Base-by-base conservation (phyloP, 1,284 basidiomycete genomes). In the Pyrrhoderma noxium region DNA sequence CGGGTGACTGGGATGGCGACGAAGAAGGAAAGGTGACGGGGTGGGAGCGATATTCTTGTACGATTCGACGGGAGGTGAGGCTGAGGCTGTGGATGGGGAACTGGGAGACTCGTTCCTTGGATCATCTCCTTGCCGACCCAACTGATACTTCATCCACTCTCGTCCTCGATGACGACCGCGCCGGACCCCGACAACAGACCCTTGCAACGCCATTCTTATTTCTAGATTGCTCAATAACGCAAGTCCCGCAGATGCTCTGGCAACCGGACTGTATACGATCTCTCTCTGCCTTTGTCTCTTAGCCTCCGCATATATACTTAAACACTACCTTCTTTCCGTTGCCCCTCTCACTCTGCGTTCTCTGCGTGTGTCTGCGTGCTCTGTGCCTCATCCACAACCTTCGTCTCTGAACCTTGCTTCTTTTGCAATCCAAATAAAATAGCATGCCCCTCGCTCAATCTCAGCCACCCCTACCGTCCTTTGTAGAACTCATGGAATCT, bases 401-500 rank as follows among this genome's bases (percentile, higher is more conserved):
- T 40, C 14, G 16, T 40, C n/a, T 16, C 38, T 14, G n/a, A 22
- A 4, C 38, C 38, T 40, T 14, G 4, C 21, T 40, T 62, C 55
- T 59, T 58, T 61, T 64, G 62, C 61, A 51, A 47, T 11, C 27
- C 11, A 5, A 31, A 31, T 31, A 31, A 11, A 31, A 5, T 5
- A 31, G 11, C 27, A 31, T 31, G 27, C 27, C 27, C 11, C 27
- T 31, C 27, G 5, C 27, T 31, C 27, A 31, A 11, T 31, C 27
- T 31, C 27, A 31, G 39, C 18, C 55, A 23, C 47, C 60, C 36
- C 81, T 89, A 62, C 86, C 86, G 62, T 88, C 86, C 54, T 89
- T 89, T 65, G 80, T 87, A 55, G 80, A 89, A 68, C 82, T 89
- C 65, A 87, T 89, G 85, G 77, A 79, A 57, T 78, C 86, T 56